Conservation (phyloP, 305 asterid genomes). For the Galium porrigens region DNA sequence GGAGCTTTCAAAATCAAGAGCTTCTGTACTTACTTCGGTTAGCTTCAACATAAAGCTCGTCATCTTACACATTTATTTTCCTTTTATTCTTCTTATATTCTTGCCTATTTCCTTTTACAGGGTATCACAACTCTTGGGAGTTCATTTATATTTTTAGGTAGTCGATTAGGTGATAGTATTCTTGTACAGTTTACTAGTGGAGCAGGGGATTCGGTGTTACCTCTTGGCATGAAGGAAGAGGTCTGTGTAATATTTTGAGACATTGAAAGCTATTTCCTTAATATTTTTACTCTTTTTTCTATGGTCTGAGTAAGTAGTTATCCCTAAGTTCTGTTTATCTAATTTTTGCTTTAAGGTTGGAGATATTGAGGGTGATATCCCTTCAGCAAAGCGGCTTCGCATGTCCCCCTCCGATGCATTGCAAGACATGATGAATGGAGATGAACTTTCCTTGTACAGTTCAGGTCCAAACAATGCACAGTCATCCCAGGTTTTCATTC, state of each 20-base stretch:
- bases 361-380: conserved; percentile 75
- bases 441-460: conserved; percentile 78
- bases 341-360: conserved; percentile 44
- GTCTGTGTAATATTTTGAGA: conserved; percentile 22
- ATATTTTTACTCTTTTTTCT: background rate
- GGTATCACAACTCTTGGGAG: conserved; percentile 75
- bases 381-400: conserved; percentile 58
- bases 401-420: conserved; percentile 75
- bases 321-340: conserved; percentile 1
- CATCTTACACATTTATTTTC: conserved; percentile 3
- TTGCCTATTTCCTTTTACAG: conserved; percentile 26
- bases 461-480: conserved; percentile 65
- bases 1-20: conserved; percentile 87
- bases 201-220: conserved; percentile 44
- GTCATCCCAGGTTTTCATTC: conserved; percentile 50
- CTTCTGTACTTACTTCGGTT: conserved; percentile 92
- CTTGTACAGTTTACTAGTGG: conserved; percentile 85
- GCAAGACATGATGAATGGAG: conserved; percentile 67
- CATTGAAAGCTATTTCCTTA: background rate
- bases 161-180: conserved; percentile 94
- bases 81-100: conserved; percentile 9
- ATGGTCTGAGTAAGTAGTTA: background rate
- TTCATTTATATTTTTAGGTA: conserved; percentile 80
- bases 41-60: conserved; percentile 17
- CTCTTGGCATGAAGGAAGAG: conserved; percentile 79